phyloP scores from a whole-genome alignment of 2,329 filamentous ascomycete species.

The Penicillium sclerotigenum region DNA sequence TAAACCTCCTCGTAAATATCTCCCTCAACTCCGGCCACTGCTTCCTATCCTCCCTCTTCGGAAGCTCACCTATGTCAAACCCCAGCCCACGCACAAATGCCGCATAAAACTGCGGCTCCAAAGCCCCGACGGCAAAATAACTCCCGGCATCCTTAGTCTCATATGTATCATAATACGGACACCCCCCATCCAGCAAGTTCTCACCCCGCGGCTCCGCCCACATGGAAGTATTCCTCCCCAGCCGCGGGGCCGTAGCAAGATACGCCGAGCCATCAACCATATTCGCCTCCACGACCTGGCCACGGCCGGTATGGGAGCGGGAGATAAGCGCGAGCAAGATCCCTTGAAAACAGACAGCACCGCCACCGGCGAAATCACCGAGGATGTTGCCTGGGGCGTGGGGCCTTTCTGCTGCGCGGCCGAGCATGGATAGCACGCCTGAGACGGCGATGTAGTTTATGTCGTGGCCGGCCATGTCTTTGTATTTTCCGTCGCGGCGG shows the following conservation, averaged over 20 bases:
- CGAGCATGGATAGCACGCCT: constrained; percentile 74
- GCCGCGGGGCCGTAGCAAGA: constrained; percentile 71
- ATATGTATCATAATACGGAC: constrained; percentile 87
- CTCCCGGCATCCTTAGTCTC: constrained; percentile 69
- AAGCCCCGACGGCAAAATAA: constrained; percentile 83
- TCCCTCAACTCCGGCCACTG: constrained; percentile 66
- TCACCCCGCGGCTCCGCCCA: constrained; percentile 65
- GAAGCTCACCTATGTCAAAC: constrained; percentile 48
- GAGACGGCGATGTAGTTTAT: constrained; percentile 94
- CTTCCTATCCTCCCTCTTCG: constrained; percentile 55
- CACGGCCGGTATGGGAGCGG: constrained; percentile 61
- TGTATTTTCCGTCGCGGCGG: constrained; percentile 79
- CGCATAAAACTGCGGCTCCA: constrained; percentile 83
- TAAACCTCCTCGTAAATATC: constrained; percentile 64
- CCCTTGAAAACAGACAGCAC: constrained; percentile 75
- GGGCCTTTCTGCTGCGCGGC: constrained; percentile 65
- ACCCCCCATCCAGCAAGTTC: constrained; percentile 79
- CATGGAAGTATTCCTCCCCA: constrained; percentile 60
- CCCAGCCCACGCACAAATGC: constrained; percentile 65
- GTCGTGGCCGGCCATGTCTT: constrained; percentile 86
- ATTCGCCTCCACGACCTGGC: constrained; percentile 90
- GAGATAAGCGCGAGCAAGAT: constrained; percentile 75
- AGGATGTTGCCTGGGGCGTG: constrained; percentile 79
- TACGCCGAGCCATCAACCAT: constrained; percentile 91
- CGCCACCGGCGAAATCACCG: constrained; percentile 88